Evolutionary conservation across 192 early-diverging fungal genomes (phyloP).

Genomic region (Entomortierella parvispora): DNA sequence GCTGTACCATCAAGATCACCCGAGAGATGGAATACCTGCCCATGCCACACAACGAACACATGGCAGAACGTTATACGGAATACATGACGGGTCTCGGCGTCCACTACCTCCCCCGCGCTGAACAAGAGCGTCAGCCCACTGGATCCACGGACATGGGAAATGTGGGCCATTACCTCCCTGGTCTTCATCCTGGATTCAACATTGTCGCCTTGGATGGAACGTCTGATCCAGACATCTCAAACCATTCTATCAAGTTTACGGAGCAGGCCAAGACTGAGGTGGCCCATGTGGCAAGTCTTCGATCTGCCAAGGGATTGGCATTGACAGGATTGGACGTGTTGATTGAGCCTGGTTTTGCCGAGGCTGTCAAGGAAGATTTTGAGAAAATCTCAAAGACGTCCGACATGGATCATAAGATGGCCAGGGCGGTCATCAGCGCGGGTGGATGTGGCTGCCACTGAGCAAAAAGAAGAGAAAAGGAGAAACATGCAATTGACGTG

Average conservation of each 20-base stretch:
- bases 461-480: too few relatives aligned
- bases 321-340: slow-evolving; percentile 59
- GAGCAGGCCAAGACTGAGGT: slow-evolving; percentile 61
- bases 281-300: slow-evolving; percentile 67
- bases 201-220: slow-evolving; percentile 47
- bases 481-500: too few relatives aligned
- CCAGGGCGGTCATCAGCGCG: too few relatives aligned
- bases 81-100: slow-evolving; percentile 23
- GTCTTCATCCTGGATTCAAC: slow-evolving; percentile 33
- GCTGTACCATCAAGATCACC: slow-evolving; percentile 67
- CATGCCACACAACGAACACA: slow-evolving; percentile 57
- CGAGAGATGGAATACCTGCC: slow-evolving; percentile 66
- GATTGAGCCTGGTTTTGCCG: slow-evolving; percentile 56
- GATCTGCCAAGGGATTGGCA: slow-evolving; percentile 63
- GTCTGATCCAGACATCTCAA: slow-evolving; percentile 61
- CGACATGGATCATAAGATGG: too few relatives aligned
- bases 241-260: slow-evolving; percentile 74
- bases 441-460: too few relatives aligned
- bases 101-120: slow-evolving; percentile 7
- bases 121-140: slow-evolving; percentile 11
- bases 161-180: slow-evolving; percentile 20
- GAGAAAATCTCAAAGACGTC: slow-evolving; percentile 20
- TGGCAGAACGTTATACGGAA: slow-evolving; percentile 21
- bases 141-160: slow-evolving; percentile 29
- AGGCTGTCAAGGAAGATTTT: slow-evolving; percentile 55